Base-by-base conservation (phyloP, 2,329 filamentous ascomycete species). In the Trichoderma arundinaceum region DNA sequence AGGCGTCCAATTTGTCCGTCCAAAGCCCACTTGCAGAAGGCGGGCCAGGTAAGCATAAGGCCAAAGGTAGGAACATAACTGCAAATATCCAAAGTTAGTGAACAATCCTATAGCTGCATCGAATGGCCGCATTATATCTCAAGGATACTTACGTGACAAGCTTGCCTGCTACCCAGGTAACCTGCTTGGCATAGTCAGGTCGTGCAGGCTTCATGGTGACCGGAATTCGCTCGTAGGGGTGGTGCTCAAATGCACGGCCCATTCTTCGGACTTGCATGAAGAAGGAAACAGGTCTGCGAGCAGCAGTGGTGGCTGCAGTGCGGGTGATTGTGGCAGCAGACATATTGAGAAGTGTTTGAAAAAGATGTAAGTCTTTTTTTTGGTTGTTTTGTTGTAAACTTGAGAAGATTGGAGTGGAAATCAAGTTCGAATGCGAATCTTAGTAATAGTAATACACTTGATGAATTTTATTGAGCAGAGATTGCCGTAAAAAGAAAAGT, bases 1-100 rank as follows among this genome's bases (percentile, higher is more conserved):
- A 53, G 35, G 8, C 53, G 64, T n/a, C 60, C 65, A n/a, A 64
- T 64, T 19, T 66, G 65, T 46, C 65, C 65, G 51, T 66, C 65
- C 38, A 58, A 4, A 52, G 62, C 38, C 43, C 33, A 46, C 4
- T 64, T 66, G 4, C 43, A 46, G 12, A 57, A 15, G 17, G 41
- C 41, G 19, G 65, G 59, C 65, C 65, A 64, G 10, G 52, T 52
- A 38, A 64, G 60, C 38, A 66, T 33, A 12, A 63, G 19, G 28
- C 59, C 51, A 28, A 66, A 52, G 5, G 22, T 32, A 46, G 65
- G 59, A 17, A 66, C 48, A 51, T 57, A 66, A 4, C 65, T 66
- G 6, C 9, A 5, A 44, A 54, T 22, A 17, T 12, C 9, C 7
- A 28, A 28, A 35, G 38, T 65, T 52, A 65, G 54, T 12, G 13